phyloP scores from a whole-genome alignment of 306 rosid species.

The Quercus robur region DNA sequence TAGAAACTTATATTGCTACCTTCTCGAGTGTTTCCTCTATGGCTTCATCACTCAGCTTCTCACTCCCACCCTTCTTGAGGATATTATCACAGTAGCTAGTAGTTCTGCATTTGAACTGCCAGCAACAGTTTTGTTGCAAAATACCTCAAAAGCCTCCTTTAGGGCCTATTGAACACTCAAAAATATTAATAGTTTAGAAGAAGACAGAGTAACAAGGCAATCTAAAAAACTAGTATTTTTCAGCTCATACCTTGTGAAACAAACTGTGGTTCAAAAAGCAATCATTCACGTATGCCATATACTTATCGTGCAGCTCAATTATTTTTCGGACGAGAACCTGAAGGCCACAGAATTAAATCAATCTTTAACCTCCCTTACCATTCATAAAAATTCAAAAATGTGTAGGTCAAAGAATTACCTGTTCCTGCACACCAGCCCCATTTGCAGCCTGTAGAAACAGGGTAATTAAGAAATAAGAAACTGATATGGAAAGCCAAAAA shows the following conservation, averaged over 20 bases:
- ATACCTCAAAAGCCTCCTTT: constrained; percentile 81
- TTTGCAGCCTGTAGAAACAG: constrained; percentile 39
- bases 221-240: neutral
- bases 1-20: constrained; percentile 35
- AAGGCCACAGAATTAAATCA: constrained; percentile 22
- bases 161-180: constrained; percentile 49
- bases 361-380: constrained; percentile 2
- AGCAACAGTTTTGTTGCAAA: constrained; percentile 69
- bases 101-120: constrained; percentile 82
- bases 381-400: neutral
- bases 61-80: constrained; percentile 85
- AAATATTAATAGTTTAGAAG: neutral
- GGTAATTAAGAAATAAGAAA: neutral
- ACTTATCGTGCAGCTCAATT: constrained; percentile 77
- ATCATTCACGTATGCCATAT: constrained; percentile 56
- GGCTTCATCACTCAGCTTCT: constrained; percentile 74
- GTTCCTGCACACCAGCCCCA: constrained; percentile 66
- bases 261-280: constrained; percentile 64
- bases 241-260: constrained; percentile 76
- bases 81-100: constrained; percentile 70
- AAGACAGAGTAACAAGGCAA: constrained; percentile 1
- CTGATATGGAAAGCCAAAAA: neutral
- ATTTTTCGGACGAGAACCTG: constrained; percentile 76
- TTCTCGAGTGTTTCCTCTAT: constrained; percentile 82
- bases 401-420: constrained; percentile 23